These are phyloP conservation scores for Exobasidium cylindrosporum DNA, from an alignment of 1,284 basidiomycete genomes.

Conservation along the genomic window DNA sequence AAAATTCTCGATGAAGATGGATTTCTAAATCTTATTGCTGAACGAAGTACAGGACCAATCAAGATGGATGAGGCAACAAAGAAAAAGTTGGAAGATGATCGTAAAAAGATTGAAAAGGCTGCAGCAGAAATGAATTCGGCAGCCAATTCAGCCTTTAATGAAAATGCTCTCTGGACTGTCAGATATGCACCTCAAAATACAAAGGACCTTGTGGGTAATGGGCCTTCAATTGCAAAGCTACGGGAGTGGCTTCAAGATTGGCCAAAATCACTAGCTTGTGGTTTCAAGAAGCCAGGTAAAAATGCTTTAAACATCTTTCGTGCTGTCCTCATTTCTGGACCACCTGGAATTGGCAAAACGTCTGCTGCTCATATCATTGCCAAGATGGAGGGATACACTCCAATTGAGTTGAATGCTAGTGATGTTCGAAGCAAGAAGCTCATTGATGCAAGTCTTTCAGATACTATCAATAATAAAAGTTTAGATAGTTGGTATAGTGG, in stretches of 20 bases:
- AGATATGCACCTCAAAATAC: conserved; percentile 84
- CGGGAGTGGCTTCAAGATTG: conserved; percentile 82
- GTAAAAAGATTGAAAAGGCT: conserved; percentile 58
- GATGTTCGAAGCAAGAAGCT: conserved; percentile 94
- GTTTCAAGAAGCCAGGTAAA: conserved; percentile 90
- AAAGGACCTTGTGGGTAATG: conserved; percentile 95
- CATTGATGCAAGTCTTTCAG: conserved; percentile 67
- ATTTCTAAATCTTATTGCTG: conserved; percentile 68
- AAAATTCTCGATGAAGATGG: conserved; percentile 80
- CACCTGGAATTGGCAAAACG: conserved; percentile 96
- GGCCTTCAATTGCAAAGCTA: conserved; percentile 77
- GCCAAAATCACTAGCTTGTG: conserved; percentile 55
- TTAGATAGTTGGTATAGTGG: conserved; percentile 77
- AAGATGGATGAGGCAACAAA: conserved; percentile 66
- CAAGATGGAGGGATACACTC: conserved; percentile 79
- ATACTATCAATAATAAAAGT: conserved; percentile 63
- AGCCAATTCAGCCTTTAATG: conserved; percentile 18
- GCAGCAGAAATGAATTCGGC: conserved; percentile 39
- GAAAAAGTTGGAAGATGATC: conserved; percentile 79
- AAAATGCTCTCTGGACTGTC: conserved; percentile 76
- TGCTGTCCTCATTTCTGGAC: conserved; percentile 83
- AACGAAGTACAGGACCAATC: conserved; percentile 54
- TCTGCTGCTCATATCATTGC: conserved; percentile 91
- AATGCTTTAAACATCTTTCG: conserved; percentile 80
- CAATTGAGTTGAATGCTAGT: conserved; percentile 93